Evolutionary conservation across 192 early-diverging fungal genomes (phyloP).

Genomic region (Chytriomyces hyalinus): DNA sequence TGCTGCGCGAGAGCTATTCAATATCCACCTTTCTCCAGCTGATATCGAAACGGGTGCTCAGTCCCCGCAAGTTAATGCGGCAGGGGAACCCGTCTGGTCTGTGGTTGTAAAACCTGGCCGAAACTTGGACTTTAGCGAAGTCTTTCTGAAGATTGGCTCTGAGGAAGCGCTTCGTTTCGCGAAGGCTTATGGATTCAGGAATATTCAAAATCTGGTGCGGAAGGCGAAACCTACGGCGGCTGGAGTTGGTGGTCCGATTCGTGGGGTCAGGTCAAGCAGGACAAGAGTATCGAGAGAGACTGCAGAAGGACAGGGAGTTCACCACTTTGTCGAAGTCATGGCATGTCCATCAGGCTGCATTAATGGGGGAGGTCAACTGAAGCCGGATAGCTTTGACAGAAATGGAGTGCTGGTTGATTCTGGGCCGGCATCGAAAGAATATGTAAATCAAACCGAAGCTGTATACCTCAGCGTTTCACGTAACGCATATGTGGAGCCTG

Average conservation of each 20-base stretch:
- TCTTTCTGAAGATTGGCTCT: slow-evolving; percentile 42
- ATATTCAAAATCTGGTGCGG: slow-evolving; percentile 97
- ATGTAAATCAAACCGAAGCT: slow-evolving; percentile 72
- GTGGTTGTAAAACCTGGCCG: slow-evolving; percentile 74
- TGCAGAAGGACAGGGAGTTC: slow-evolving; percentile 33
- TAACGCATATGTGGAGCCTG: slow-evolving; percentile 52
- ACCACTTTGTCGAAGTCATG: slow-evolving; percentile 96
- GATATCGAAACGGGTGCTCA: slow-evolving; percentile 55
- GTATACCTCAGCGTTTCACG: slow-evolving; percentile 63
- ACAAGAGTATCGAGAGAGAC: background rate
- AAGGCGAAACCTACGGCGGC: slow-evolving; percentile 74
- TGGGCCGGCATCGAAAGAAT: slow-evolving; percentile 68
- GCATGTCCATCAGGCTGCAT: slow-evolving; percentile 97
- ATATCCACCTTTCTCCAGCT: slow-evolving; percentile 61
- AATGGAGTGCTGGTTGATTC: slow-evolving; percentile 10
- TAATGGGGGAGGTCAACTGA: slow-evolving; percentile 96
- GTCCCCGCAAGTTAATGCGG: background rate
- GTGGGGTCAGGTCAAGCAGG: slow-evolving; percentile 15
- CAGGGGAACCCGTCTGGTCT: slow-evolving; percentile 30
- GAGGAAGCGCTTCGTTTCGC: slow-evolving; percentile 75
- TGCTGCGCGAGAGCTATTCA: slow-evolving; percentile 81
- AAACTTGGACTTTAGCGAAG: slow-evolving; percentile 82
- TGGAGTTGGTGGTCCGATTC: slow-evolving; percentile 16
- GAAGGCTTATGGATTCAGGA: slow-evolving; percentile 91
- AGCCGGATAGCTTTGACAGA: slow-evolving; percentile 46